Evolutionary conservation across 257 asterid species (phyloP).

Genomic region (Rehmannia glutinosa): DNA sequence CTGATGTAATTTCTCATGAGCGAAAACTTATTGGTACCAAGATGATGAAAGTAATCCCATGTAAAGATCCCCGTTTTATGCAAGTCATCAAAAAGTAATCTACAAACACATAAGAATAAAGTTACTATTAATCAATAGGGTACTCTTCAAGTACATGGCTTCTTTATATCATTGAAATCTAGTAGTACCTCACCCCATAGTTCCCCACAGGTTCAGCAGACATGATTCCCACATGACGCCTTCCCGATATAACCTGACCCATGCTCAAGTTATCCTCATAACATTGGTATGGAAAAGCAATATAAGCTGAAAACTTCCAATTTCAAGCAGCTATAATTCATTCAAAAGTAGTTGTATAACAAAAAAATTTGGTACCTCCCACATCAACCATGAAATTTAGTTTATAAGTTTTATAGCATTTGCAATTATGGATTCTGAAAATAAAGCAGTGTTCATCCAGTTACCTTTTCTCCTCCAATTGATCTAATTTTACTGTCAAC

Average conservation of each 20-base stretch:
- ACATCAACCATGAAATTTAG: too few species aligned
- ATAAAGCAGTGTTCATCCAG: background rate
- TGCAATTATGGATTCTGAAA: background rate
- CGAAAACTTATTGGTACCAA: conserved; percentile 70
- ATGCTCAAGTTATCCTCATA: conserved; percentile 12
- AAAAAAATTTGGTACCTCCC: background rate
- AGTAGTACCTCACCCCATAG: conserved; percentile 87
- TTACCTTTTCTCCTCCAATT: conserved; percentile 78
- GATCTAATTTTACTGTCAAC: conserved; percentile 77
- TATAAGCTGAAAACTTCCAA: background rate
- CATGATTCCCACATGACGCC: conserved; percentile 80
- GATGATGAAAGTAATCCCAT: conserved; percentile 79
- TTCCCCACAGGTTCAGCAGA: conserved; percentile 87
- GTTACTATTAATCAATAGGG: background rate
- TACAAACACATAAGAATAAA: conserved; percentile 19
- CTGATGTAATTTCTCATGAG: conserved; percentile 70
- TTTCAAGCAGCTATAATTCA: background rate
- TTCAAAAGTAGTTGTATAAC: background rate
- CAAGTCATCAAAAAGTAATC: conserved; percentile 80
- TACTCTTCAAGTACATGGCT: background rate
- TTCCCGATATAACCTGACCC: conserved; percentile 78
- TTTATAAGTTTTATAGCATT: background rate
- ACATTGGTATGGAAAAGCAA: background rate
- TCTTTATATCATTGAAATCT: background rate
- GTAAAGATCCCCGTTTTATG: conserved; percentile 87